These are phyloP conservation scores for Coniochaeta pulveracea DNA, from an alignment of 2,329 filamentous ascomycete species.

Conservation along the genomic window DNA sequence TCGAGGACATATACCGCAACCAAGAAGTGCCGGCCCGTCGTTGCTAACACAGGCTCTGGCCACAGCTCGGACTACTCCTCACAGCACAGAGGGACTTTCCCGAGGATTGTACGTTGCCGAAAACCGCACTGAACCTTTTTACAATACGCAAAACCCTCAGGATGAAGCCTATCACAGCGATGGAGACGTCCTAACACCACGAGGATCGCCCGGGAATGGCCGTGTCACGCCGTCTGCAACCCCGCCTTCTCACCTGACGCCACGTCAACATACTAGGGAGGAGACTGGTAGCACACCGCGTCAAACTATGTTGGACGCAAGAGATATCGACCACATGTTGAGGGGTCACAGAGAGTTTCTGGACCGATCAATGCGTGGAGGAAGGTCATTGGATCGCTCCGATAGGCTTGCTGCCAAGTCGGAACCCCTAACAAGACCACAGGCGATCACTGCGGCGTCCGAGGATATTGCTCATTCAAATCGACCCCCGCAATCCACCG, in stretches of 20 bases:
- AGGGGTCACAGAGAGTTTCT: constrained; percentile 22
- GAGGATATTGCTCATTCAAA: background rate
- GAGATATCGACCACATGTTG: constrained; percentile 21
- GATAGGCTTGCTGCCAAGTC: constrained; percentile 28
- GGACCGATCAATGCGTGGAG: constrained; percentile 17
- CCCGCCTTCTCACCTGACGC: background rate
- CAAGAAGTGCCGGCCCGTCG: constrained; percentile 38
- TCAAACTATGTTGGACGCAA: constrained; percentile 19
- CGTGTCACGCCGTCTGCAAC: background rate
- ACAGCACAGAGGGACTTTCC: constrained; percentile 13
- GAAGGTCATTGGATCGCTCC: background rate
- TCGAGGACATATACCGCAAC: constrained; percentile 26
- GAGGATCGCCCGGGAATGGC: constrained; percentile 15
- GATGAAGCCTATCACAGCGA: constrained; percentile 19
- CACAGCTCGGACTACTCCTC: constrained; percentile 41
- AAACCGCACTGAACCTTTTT: constrained; percentile 11
- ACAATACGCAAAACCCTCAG: too few relatives aligned
- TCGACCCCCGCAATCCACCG: background rate
- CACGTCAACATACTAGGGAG: background rate
- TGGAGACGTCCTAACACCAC: constrained; percentile 25
- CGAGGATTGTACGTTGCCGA: too few relatives aligned
- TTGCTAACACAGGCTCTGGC: constrained; percentile 46
- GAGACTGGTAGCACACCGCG: constrained; percentile 6
- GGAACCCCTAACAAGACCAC: constrained; percentile 5
- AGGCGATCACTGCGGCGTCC: background rate